Base-by-base conservation (phyloP, 148 eudicot genomes). In the Rhododendron mucronatum region DNA sequence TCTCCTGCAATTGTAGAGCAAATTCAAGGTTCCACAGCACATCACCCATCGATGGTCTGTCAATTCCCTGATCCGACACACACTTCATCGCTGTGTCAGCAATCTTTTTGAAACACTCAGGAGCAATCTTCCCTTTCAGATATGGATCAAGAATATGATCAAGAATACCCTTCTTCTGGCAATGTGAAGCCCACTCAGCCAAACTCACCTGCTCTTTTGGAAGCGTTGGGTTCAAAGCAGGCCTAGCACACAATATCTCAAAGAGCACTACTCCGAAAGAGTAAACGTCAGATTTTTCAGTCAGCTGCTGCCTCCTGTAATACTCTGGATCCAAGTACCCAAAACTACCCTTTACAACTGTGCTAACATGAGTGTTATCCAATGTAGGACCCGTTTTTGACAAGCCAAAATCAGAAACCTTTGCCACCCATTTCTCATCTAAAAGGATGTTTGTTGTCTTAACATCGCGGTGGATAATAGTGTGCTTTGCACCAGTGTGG, bases 241-340 rank as follows among this genome's bases (percentile, higher is more conserved):
- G 98, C 23, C 99, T 93, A 83, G 99, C 98, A 82, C 99, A 96
- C 85, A 96, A 51, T 82, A 96, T 89, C 90, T 96, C 99, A 83
- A 96, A 96, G 0, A 96, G 91, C 44, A 96, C 99, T 0, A 96
- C 99, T 35, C 99, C 99, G 74, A 91, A 96, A 4, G 99, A 96
- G 87, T 96, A 96, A 11, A 96, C 99, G 63, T 96, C 99, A 0
- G 99, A 96, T 88, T 96, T 96, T 6, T 96, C 98, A 0, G 99
- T 96, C 77, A 96, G 92, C 82, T 96, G 98, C 76, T 96, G 99
- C 83, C 98, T 85, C 76, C 97, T 92, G 88, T 94, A 96, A 93
- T 96, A 96, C 86, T 96, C 99, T 0, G 99, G 99, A 86, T 96
- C 99, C 59, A 96, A 87, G 86, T 96, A 96, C 26, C 99, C 99